Base-by-base conservation (phyloP, 1,284 basidiomycete species). In the Cutaneotrichosporon cyanovorans region DNA sequence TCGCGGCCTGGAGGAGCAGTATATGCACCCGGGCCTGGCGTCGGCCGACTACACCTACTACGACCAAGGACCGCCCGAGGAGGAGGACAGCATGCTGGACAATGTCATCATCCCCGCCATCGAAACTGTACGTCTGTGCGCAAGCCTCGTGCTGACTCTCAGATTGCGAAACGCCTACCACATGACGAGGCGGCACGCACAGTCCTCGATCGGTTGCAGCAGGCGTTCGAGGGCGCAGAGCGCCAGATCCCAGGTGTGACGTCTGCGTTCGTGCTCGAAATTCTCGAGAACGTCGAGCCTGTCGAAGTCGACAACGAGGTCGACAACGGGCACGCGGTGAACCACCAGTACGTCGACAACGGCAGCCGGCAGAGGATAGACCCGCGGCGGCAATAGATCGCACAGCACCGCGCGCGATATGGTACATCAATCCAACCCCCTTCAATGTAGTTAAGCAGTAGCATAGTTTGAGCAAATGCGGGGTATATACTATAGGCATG, bases 51-150 rank as follows among this genome's bases (percentile, higher is more conserved):
- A 28, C 25, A 68, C 51, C 14, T 47, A 41, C 5, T 51, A 59
- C 20, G 62, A 65, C 25, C 25, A 28, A 12, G 25, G 25, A 12
- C 25, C 7, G 25, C 25, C 25, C 18, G 85, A 86, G 40, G 77
- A 87, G 36, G 83, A 85, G 11, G 85, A 87, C 61, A 85, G 85
- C 20, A 93, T 96, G 82, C 75, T 95, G 38, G 88, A 93, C 62
- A 88, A 87, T n/a, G 91, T 96, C 28, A 84, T 95, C 49, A 73
- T 93, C 31, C 91, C 91, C 19, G 90, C 89, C 15, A 84, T 95
- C 58, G 85, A 87, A 44, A 91, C 86, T 57, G 91, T 93, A 59
- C 70, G 84, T 76, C 1, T 2, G 18, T 5, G 22, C 4, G 11
- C 22, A n/a, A 11, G 12, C 7, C 31, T 34, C 45, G 2, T 3